phyloP scores from a whole-genome alignment of 2,329 filamentous ascomycete genomes.

The Venturia pyrina region DNA sequence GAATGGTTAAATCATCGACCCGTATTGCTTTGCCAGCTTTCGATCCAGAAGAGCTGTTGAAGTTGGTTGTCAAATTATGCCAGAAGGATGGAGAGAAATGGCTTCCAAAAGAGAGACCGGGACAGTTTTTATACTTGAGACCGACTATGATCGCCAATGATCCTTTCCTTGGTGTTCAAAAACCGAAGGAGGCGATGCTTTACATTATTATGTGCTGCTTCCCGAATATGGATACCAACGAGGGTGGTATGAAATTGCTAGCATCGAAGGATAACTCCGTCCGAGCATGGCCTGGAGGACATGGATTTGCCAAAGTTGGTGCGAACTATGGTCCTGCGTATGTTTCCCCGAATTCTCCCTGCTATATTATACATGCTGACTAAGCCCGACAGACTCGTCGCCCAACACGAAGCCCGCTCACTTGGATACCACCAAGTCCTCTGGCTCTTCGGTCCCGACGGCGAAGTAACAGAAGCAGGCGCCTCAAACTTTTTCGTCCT shows the following conservation, averaged over 20 bases:
- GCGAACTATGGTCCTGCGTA: conserved; percentile 74
- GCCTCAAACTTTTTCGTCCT: conserved; percentile 88
- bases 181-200: conserved; percentile 74
- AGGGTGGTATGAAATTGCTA: conserved; percentile 53
- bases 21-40: conserved; percentile 70
- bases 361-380: not conserved
- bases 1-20: conserved; percentile 44
- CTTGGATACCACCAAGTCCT: conserved; percentile 80
- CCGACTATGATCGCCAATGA: conserved; percentile 82
- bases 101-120: conserved; percentile 59
- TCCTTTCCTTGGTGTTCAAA: conserved; percentile 67
- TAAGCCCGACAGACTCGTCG: conserved; percentile 47
- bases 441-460: conserved; percentile 75
- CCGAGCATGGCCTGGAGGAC: conserved; percentile 86
- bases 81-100: conserved; percentile 66
- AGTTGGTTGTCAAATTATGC: conserved; percentile 62
- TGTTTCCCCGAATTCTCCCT: not conserved
- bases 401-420: conserved; percentile 62
- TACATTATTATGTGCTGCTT: conserved; percentile 59
- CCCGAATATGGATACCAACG: conserved; percentile 31
- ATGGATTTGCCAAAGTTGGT: conserved; percentile 84
- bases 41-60: conserved; percentile 59
- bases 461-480: conserved; percentile 74
- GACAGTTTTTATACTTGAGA: conserved; percentile 71
- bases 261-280: conserved; percentile 74